These are phyloP conservation scores for Colletotrichum trifolii DNA, from an alignment of 2,329 filamentous ascomycete species.

Conservation along the genomic window DNA sequence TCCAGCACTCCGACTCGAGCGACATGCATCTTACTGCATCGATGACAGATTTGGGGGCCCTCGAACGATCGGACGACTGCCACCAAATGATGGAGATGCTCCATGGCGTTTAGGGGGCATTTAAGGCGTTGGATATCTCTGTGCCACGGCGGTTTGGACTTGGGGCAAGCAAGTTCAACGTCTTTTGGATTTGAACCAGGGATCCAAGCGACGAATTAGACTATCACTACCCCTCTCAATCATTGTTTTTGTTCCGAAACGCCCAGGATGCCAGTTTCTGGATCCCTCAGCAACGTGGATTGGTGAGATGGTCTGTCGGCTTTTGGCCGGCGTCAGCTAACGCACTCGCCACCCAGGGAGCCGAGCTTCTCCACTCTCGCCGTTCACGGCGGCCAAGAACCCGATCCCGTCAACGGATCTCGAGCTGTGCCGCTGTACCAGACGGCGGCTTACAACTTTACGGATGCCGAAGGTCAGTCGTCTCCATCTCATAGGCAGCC, in stretches of 20 bases:
- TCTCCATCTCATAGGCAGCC: neutral
- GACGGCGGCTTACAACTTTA: slow-evolving; percentile 65
- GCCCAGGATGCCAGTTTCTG: slow-evolving; percentile 44
- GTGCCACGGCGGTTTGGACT: slow-evolving; percentile 20
- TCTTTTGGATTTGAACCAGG: slow-evolving; percentile 13
- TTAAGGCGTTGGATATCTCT: slow-evolving; percentile 20
- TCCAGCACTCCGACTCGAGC: slow-evolving; percentile 6
- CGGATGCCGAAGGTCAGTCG: slow-evolving; percentile 34
- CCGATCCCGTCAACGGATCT: slow-evolving; percentile 84
- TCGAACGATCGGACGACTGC: slow-evolving; percentile 22
- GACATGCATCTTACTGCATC: slow-evolving; percentile 4
- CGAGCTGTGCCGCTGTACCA: slow-evolving; percentile 96
- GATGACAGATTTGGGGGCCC: slow-evolving; percentile 5
- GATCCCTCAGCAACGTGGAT: slow-evolving; percentile 46
- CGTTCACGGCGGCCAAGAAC: slow-evolving; percentile 66
- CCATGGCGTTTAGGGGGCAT: slow-evolving; percentile 24
- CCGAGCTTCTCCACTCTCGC: slow-evolving; percentile 39
- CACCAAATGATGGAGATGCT: slow-evolving; percentile 23
- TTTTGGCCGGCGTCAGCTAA: slow-evolving; percentile 25
- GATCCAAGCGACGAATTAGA: slow-evolving; percentile 20
- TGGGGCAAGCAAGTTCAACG: slow-evolving; percentile 13
- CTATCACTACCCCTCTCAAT: slow-evolving; percentile 30
- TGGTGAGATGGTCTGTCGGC: slow-evolving; percentile 42
- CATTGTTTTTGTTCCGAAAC: neutral
- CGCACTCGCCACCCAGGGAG: slow-evolving; percentile 25